A percentile compares a stretch with the other conserved stretches of the same genome.
Conservation (phyloP, 1,139 yeast genomes). For the Pneumocystis carinii region DNA sequence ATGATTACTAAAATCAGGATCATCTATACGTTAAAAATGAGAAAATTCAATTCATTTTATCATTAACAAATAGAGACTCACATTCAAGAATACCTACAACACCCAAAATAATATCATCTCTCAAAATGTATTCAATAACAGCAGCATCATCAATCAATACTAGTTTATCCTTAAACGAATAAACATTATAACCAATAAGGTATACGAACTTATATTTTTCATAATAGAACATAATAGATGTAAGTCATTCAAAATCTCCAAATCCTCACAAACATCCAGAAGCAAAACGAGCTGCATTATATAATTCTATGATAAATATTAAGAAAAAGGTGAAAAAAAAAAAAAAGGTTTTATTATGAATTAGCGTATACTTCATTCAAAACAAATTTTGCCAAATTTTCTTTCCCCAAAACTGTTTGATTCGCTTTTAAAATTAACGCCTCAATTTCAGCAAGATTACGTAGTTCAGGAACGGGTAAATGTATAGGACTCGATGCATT, state of each 20-base stretch:
- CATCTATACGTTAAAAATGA: slow-evolving; percentile 29
- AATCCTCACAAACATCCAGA: slow-evolving; percentile 42
- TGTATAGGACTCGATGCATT: slow-evolving; percentile 5
- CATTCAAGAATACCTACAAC: slow-evolving; percentile 72
- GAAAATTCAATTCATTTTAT: neutral
- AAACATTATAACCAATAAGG: neutral
- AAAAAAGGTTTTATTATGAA: neutral
- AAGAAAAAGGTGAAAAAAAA: too few species aligned
- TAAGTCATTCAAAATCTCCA: slow-evolving; percentile 37
- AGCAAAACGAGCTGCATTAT: slow-evolving; percentile 36
- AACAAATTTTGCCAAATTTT: slow-evolving; percentile 38
- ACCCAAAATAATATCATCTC: slow-evolving; percentile 46
- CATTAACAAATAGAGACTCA: slow-evolving; percentile 11
- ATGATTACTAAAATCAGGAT: slow-evolving; percentile 62
- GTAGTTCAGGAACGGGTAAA: slow-evolving; percentile 10
- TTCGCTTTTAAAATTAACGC: slow-evolving; percentile 44
- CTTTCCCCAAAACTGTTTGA: slow-evolving; percentile 41
- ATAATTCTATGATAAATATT: slow-evolving; percentile 25
- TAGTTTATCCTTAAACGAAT: neutral
- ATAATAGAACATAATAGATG: slow-evolving; percentile 57
- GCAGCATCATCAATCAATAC: slow-evolving; percentile 55
- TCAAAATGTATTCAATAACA: slow-evolving; percentile 51
- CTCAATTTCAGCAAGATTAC: slow-evolving; percentile 11
- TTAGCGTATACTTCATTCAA: slow-evolving; percentile 24
- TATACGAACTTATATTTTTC: slow-evolving; percentile 30